Evolutionary conservation across 441 rosid genomes (phyloP).

Genomic region (Populus hybrid): DNA sequence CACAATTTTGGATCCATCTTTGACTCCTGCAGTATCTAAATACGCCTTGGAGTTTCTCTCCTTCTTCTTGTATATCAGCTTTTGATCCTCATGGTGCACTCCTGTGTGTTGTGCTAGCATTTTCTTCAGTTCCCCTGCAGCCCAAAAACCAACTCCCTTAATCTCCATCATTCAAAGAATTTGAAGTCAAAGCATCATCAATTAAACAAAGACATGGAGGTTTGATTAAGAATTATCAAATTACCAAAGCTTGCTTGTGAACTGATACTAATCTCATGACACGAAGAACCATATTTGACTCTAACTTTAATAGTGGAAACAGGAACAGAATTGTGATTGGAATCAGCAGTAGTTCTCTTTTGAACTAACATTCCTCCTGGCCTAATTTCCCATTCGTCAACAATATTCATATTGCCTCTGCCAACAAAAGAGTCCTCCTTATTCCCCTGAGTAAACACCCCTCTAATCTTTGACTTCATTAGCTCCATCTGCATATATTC

Average conservation of each 20-base stretch:
- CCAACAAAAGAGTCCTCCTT: constrained; percentile 10
- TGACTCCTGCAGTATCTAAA: constrained; percentile 75
- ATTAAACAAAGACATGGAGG: background rate
- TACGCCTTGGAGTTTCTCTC: constrained; percentile 83
- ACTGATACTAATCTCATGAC: constrained; percentile 67
- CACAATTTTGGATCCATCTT: constrained; percentile 79
- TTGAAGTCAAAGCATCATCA: background rate
- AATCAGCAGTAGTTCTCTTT: constrained; percentile 63
- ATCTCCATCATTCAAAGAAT: background rate
- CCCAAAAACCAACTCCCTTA: background rate
- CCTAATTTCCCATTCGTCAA: constrained; percentile 77
- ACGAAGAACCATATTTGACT: constrained; percentile 67
- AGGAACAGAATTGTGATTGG: constrained; percentile 51
- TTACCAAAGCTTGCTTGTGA: constrained; percentile 91
- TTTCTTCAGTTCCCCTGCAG: constrained; percentile 91
- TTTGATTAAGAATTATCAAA: background rate
- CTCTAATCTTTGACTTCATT: constrained; percentile 20
- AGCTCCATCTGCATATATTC: constrained; percentile 16
- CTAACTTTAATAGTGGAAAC: constrained; percentile 72
- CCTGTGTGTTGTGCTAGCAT: constrained; percentile 75
- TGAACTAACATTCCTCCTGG: constrained; percentile 99
- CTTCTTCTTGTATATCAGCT: constrained; percentile 75
- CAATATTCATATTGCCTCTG: background rate
- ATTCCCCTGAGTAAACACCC: background rate
- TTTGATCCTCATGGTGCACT: constrained; percentile 85